A percentile compares a stretch with the other conserved stretches of the same genome.
Conservation (phyloP, 2,329 filamentous ascomycete genomes). For the Aulographum hederae region DNA sequence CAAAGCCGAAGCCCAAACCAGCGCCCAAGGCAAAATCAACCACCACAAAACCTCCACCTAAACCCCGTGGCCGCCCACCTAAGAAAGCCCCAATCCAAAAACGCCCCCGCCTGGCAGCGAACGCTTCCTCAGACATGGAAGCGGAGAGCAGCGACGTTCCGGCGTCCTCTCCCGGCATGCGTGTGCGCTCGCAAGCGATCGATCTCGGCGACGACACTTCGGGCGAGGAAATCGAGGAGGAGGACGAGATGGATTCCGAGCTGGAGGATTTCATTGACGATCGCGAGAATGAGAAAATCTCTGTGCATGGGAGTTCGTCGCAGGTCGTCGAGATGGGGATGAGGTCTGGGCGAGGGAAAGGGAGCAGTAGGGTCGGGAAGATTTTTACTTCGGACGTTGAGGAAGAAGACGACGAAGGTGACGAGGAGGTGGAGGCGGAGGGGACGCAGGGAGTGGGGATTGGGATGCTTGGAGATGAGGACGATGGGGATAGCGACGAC, state of each 20-base stretch:
- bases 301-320: neutral
- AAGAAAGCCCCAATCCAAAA: neutral
- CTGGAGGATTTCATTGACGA: constrained; percentile 5
- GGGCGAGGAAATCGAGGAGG: neutral
- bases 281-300: constrained; percentile 3
- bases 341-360: no score
- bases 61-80: neutral
- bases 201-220: constrained; percentile 3
- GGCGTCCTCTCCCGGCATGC: constrained; percentile 2
- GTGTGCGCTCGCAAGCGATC: constrained; percentile 3
- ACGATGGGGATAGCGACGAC: constrained; percentile 1
- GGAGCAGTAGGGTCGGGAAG: constrained; percentile 1
- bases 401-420: neutral
- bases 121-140: constrained; percentile 3
- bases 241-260: constrained; percentile 3
- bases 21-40: neutral
- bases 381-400: constrained; percentile 2
- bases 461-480: constrained; percentile 2
- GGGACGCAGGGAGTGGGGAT: neutral
- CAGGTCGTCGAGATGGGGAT: neutral
- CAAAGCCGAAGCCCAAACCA: neutral
- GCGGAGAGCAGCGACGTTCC: constrained; percentile 2
- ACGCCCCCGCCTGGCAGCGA: constrained; percentile 1
- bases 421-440: neutral
- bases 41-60: neutral